Evolutionary conservation across 345 rosid species (phyloP).

Genomic region (Salix arbutifolia): DNA sequence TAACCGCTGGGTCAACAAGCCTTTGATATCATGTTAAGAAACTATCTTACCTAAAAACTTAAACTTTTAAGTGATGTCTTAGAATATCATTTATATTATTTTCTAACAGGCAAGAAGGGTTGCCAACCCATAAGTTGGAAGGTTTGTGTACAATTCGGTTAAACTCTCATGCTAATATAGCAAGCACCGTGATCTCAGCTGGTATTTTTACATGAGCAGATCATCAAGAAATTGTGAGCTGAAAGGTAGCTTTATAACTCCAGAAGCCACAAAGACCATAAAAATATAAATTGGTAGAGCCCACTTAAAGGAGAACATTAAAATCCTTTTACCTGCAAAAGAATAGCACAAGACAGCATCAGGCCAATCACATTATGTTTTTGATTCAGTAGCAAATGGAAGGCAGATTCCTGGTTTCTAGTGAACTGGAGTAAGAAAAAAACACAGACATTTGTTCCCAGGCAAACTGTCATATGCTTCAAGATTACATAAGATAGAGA

Average conservation of each 20-base stretch:
- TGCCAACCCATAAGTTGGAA: not conserved
- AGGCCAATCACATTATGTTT: not conserved
- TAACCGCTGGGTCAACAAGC: no score
- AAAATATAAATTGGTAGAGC: conserved; percentile 60
- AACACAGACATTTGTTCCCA: not conserved
- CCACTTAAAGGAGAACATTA: conserved; percentile 46
- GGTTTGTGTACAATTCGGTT: not conserved
- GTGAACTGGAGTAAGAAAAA: not conserved
- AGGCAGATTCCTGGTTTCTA: not conserved
- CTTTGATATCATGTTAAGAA: no score
- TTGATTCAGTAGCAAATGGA: not conserved
- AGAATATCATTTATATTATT: no score
- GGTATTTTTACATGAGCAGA: conserved; percentile 44
- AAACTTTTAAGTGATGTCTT: no score
- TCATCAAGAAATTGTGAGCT: conserved; percentile 55
- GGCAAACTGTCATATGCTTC: no score
- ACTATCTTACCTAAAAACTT: no score
- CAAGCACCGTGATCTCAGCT: not conserved
- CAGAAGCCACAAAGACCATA: conserved; percentile 54
- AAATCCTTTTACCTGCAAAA: conserved; percentile 51
- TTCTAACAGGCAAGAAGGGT: not conserved
- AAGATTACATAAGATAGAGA: not conserved
- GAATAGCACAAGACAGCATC: not conserved
- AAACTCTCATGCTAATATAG: not conserved
- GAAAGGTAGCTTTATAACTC: conserved; percentile 59